phyloP scores from a whole-genome alignment of 345 rosid genomes.

The Clausena lansium region DNA sequence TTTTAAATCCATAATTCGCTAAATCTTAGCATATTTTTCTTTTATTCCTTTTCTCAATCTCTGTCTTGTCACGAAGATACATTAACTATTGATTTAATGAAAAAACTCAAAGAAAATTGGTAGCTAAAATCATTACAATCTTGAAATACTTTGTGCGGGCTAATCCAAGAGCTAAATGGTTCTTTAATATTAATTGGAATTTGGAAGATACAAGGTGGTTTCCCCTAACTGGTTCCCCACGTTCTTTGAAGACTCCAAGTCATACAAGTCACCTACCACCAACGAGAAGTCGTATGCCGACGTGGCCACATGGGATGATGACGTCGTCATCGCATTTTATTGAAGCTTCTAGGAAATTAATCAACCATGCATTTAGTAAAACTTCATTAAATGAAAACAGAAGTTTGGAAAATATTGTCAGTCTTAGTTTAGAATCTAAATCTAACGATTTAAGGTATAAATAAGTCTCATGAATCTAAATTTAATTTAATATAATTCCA shows the following conservation, averaged over 20 bases:
- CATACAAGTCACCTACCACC: slow-evolving; percentile 21
- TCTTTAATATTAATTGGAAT: neutral
- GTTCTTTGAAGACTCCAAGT: slow-evolving; percentile 15
- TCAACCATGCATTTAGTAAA: neutral
- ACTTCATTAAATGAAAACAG: neutral
- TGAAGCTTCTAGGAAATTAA: slow-evolving; percentile 18
- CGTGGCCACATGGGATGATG: slow-evolving; percentile 19
- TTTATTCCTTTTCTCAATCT: no score
- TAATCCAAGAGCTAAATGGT: neutral
- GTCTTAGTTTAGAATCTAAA: no score
- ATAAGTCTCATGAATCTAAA: no score
- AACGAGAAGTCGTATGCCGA: neutral
- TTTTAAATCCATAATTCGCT: no score
- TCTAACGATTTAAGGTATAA: neutral
- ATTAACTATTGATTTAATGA: neutral
- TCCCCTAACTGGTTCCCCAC: neutral
- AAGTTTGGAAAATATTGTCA: neutral
- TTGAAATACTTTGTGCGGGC: neutral
- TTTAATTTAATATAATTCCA: no score
- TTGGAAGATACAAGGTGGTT: slow-evolving; percentile 7
- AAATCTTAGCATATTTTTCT: neutral
- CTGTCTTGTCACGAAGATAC: neutral
- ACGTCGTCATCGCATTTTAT: neutral
- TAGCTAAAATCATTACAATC: neutral
- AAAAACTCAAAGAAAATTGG: neutral